A percentile compares a stretch with the other conserved stretches of the same genome.
These are phyloP conservation scores for Xylaria sp. DNA, from an alignment of 2,329 filamentous ascomycete species.

Conservation along the genomic window DNA sequence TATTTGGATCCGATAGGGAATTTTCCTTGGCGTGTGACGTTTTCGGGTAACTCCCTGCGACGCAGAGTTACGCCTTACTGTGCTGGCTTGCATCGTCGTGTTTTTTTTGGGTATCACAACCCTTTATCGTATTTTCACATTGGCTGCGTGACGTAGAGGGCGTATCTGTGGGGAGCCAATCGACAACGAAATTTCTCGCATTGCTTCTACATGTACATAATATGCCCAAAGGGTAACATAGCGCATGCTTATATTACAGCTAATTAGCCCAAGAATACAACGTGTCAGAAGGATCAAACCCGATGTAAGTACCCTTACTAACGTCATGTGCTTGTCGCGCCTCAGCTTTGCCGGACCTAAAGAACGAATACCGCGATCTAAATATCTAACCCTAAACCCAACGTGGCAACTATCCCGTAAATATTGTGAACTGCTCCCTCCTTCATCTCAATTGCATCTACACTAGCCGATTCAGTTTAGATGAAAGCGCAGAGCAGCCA, in stretches of 20 bases:
- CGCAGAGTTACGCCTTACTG: not conserved
- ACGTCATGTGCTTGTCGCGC: constrained; percentile 14
- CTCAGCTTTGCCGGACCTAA: too few species aligned
- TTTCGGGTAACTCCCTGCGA: constrained; percentile 6
- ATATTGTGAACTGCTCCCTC: too few species aligned
- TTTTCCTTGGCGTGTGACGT: constrained; percentile 6
- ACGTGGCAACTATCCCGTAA: too few species aligned
- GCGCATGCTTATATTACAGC: not conserved
- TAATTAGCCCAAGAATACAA: constrained; percentile 22
- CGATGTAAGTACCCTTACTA: not conserved
- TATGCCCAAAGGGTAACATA: not conserved
- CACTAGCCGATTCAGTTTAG: too few species aligned
- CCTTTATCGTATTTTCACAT: not conserved
- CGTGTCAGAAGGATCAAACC: not conserved
- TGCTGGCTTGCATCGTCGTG: not conserved
- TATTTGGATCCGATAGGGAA: constrained; percentile 7
- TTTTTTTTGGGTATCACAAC: not conserved
- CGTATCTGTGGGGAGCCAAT: not conserved
- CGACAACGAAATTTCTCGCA: not conserved
- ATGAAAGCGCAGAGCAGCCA: too few species aligned
- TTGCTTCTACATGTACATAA: not conserved
- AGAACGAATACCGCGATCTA: too few species aligned
- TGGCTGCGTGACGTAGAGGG: constrained; percentile 10
- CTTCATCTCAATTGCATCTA: too few species aligned
- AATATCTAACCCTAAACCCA: too few species aligned